Base-by-base conservation (phyloP, 2,329 filamentous ascomycete genomes). In the Sclerotinia minor region DNA sequence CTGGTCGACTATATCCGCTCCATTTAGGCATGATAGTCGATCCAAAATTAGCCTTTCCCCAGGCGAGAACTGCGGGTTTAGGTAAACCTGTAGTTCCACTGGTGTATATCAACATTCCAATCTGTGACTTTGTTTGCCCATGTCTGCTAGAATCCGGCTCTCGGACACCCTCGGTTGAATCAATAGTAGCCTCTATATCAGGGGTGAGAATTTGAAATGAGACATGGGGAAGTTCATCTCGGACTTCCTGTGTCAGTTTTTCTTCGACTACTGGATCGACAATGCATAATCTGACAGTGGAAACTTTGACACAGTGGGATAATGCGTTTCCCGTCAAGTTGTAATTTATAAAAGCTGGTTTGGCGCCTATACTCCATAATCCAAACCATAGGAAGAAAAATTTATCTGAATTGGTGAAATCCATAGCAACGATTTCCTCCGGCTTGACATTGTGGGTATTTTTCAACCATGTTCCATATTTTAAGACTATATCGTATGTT, bases 261-360 rank as follows among this genome's bases (percentile, higher is more conserved):
- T 80, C 75, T n/a, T 80, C 79, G 0, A 91, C 80, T 21, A 82
- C 79, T 0, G 83, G 82, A 72, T 95, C 92, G 13, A 94, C 83
- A 26, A 97, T 77, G 67, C 94, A 80, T 2, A 96, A 75, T 13
- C 84, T 84, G 0, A 91, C 82, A 0, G 84, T 87, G 2, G 91
- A 89, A 1, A 87, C 86, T 71, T 83, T 85, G 55, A 96, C 82
- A 72, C 91, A 94, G 78, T 97, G 92, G 3, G 85, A 78, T 70
- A 97, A 81, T 0, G 92, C 83, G 38, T 89, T 86, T 17, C 88
- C 89, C 0, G 85, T 83, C 60, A 96, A 80, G 76, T 95, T 95
- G 79, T 94, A 94, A 79, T 97, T 97, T 79, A 96, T 90, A 73
- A 95, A 92, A 0, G 92, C 92, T 0, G 92, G 92, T 67, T 88